phyloP scores from a whole-genome alignment of 2,329 filamentous ascomycete genomes.

The Aphanocladium album region DNA sequence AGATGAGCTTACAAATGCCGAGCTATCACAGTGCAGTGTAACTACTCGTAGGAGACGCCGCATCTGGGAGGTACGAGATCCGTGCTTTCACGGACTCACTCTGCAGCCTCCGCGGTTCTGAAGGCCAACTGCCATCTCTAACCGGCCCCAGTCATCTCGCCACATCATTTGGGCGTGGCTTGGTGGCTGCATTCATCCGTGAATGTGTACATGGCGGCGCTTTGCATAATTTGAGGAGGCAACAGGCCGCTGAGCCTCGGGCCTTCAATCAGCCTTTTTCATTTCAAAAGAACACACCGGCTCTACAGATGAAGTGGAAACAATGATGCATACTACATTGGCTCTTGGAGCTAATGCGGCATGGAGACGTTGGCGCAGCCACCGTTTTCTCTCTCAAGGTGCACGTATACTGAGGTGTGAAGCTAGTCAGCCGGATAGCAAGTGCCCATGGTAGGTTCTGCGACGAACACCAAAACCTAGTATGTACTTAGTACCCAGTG shows the following conservation, averaged over 20 bases:
- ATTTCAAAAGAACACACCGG: neutral
- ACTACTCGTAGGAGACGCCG: neutral
- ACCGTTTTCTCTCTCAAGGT: neutral
- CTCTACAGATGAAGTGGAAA: neutral
- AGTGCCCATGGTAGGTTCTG: neutral
- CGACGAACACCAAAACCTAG: neutral
- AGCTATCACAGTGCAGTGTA: neutral
- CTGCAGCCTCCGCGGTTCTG: neutral
- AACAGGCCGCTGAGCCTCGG: neutral
- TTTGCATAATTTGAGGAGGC: neutral
- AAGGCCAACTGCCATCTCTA: too few species aligned
- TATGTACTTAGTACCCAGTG: neutral
- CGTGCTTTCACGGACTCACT: neutral
- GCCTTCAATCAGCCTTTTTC: neutral
- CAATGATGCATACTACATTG: neutral
- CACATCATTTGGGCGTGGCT: neutral
- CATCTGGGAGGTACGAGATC: neutral
- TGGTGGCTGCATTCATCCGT: neutral
- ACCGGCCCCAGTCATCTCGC: neutral
- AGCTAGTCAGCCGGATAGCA: neutral
- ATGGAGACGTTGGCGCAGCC: neutral
- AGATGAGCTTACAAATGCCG: neutral
- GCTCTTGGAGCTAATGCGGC: neutral
- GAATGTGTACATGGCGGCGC: neutral
- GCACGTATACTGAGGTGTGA: neutral